These are phyloP conservation scores for Penicillium daleae DNA, from an alignment of 495 filamentous ascomycete genomes.

Conservation along the genomic window DNA sequence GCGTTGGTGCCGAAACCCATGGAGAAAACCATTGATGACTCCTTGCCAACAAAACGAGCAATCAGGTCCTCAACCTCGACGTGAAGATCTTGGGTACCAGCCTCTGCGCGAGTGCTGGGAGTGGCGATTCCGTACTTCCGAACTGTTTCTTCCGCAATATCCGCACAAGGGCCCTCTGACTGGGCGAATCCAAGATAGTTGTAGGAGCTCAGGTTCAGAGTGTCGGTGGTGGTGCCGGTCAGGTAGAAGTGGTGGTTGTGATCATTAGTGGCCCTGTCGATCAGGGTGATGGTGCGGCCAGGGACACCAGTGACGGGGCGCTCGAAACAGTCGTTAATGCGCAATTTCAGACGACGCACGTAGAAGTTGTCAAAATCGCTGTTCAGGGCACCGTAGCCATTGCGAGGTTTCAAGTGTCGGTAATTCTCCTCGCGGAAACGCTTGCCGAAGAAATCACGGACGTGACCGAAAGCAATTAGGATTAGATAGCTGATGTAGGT, in stretches of 20 bases:
- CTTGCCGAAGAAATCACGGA: constrained; percentile 98
- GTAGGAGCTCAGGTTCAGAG: constrained; percentile 97
- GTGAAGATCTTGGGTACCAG: constrained; percentile 85
- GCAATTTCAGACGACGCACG: constrained; percentile 85
- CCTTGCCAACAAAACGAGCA: constrained; percentile 90
- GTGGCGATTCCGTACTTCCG: constrained; percentile 81
- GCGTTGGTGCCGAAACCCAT: constrained; percentile 98
- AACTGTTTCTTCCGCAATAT: constrained; percentile 83
- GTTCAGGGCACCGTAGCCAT: constrained; percentile 96
- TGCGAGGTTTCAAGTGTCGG: constrained; percentile 74
- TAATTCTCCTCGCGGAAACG: constrained; percentile 85
- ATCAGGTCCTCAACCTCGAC: constrained; percentile 86
- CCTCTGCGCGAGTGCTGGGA: constrained; percentile 79
- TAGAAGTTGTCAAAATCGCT: constrained; percentile 99
- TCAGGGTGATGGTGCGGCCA: constrained; percentile 87
- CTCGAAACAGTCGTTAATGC: constrained; percentile 96
- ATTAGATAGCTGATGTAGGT: constrained; percentile 98
- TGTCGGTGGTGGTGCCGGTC: constrained; percentile 91
- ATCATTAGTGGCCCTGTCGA: constrained; percentile 86
- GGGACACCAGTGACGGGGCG: constrained; percentile 91
- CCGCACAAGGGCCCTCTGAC: constrained; percentile 95
- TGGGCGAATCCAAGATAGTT: constrained; percentile 99
- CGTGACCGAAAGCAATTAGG: constrained; percentile 91
- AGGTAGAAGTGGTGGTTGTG: constrained; percentile 86
- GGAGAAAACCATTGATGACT: constrained; percentile 92